Conservation (phyloP, 257 asterid genomes). For the Scutellaria minor region DNA sequence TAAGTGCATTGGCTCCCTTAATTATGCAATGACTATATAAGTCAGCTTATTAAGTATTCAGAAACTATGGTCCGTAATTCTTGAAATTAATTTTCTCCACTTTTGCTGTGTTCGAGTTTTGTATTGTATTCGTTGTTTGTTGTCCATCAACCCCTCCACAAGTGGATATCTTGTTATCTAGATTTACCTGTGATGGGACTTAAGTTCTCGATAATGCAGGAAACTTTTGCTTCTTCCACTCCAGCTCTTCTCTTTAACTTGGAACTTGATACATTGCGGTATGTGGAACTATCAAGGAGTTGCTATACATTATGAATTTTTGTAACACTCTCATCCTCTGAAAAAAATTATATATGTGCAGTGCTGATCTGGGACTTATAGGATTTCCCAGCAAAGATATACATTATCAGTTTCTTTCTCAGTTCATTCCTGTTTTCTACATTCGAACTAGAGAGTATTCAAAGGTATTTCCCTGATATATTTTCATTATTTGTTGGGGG, state of each 20-base stretch:
- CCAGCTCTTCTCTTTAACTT: slow-evolving; percentile 91
- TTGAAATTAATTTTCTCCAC: neutral
- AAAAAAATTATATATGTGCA: slow-evolving; percentile 45
- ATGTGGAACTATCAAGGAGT: slow-evolving; percentile 29
- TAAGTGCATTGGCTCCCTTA: neutral
- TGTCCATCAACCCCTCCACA: too few relatives aligned
- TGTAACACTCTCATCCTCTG: slow-evolving; percentile 24
- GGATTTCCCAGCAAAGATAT: slow-evolving; percentile 88
- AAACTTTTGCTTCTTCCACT: slow-evolving; percentile 66
- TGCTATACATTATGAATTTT: slow-evolving; percentile 1
- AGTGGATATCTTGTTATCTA: too few relatives aligned
- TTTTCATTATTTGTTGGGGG: slow-evolving; percentile 24
- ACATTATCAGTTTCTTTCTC: slow-evolving; percentile 89
- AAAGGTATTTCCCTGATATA: slow-evolving; percentile 55
- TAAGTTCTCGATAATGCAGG: slow-evolving; percentile 53
- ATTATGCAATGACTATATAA: slow-evolving; percentile 7
- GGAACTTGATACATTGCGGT: slow-evolving; percentile 96
- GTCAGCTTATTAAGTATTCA: slow-evolving; percentile 14
- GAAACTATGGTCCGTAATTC: neutral
- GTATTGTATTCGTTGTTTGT: neutral
- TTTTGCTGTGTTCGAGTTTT: neutral
- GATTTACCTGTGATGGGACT: neutral
- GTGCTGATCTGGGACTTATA: slow-evolving; percentile 93
- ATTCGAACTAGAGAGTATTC: slow-evolving; percentile 92
- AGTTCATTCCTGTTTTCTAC: slow-evolving; percentile 80